Evolutionary conservation across 2,329 filamentous ascomycete genomes (phyloP), one percentile per base, ranked within the genome.

Genomic region (Tolypocladium capitatum): DNA sequence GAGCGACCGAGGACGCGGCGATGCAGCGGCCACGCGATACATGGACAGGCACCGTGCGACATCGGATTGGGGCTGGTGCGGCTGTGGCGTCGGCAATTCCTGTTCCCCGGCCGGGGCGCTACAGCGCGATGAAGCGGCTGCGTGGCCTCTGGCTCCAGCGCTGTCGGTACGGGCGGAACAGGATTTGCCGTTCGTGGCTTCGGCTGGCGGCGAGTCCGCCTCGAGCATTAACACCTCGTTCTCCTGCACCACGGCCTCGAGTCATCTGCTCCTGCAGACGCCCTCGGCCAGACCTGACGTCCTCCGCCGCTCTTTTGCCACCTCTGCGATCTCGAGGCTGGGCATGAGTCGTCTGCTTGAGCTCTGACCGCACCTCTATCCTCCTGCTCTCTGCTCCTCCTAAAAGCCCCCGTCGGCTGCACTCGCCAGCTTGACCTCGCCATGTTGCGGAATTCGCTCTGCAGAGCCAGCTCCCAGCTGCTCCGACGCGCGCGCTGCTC

Each of bases 401-500:
- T n/a, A n/a, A n/a, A 52, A 53, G 21, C 28, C 32, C 24, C 28
- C 45, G 42, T 18, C 43, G 46, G 47, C n/a, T n/a, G n/a, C 45
- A 46, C 42, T 43, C 47, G 40, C 46, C 53, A 52, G 47, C 48
- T 49, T 49, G 43, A 52, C 60, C 63, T 65, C 70, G 75, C 67
- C 71, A 88, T 88, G 84, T 76, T 87, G 75, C 81, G 82, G 71
- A 78, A 76, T 65, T 78, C 81, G 56, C 68, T 86, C 57, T 74
- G 75, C 60, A 75, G 75, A 68, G 78, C 79, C 67, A 76, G 80
- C 72, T 74, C 74, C 63, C 76, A 77, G 72, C 76, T 85, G 68
- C 66, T 78, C 46, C 68, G 70, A 47, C 66, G 68, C 61, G 72
- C 73, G 67, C 72, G 72, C 68, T 71, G 69, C 64, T 66, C 67